These are phyloP conservation scores for Leptoxyphium fumago DNA, from an alignment of 2,329 filamentous ascomycete species.

Conservation along the genomic window DNA sequence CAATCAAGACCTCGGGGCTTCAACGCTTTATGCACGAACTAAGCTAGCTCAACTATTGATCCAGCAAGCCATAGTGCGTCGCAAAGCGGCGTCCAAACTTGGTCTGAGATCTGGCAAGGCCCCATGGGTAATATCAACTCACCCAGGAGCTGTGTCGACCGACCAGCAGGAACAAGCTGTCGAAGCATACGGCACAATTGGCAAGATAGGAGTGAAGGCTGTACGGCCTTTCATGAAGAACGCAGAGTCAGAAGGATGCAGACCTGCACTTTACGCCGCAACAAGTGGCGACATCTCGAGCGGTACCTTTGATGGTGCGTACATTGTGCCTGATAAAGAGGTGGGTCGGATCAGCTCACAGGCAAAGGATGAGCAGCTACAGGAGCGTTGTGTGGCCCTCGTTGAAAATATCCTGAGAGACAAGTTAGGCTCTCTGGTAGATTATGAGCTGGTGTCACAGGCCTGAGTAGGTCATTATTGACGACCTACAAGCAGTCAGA, in stretches of 20 bases:
- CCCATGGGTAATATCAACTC: constrained; percentile 35
- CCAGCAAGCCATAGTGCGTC: constrained; percentile 26
- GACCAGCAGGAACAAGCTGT: constrained; percentile 35
- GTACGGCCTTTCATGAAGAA: constrained; percentile 36
- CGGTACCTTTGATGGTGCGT: constrained; percentile 32
- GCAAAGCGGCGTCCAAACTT: constrained; percentile 24
- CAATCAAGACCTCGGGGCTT: constrained; percentile 34
- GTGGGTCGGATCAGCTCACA: constrained; percentile 28
- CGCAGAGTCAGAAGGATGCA: constrained; percentile 32
- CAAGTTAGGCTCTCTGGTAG: constrained; percentile 19
- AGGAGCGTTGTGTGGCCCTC: constrained; percentile 31
- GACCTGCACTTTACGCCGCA: constrained; percentile 33
- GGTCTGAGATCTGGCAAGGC: constrained; percentile 12
- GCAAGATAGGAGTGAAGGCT: constrained; percentile 30
- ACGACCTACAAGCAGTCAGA: no score
- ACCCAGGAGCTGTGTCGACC: constrained; percentile 35
- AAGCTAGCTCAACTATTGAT: constrained; percentile 38
- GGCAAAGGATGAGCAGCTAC: constrained; percentile 28
- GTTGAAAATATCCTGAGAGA: constrained; percentile 29
- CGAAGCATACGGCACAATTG: constrained; percentile 34
- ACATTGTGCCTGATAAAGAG: constrained; percentile 37
- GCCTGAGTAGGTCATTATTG: not conserved
- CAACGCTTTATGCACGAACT: constrained; percentile 33
- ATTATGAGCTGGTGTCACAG: not conserved
- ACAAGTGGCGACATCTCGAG: constrained; percentile 28